Evolutionary conservation across 2,329 filamentous ascomycete genomes (phyloP).

Genomic region (Curvularia hawaiiensis): DNA sequence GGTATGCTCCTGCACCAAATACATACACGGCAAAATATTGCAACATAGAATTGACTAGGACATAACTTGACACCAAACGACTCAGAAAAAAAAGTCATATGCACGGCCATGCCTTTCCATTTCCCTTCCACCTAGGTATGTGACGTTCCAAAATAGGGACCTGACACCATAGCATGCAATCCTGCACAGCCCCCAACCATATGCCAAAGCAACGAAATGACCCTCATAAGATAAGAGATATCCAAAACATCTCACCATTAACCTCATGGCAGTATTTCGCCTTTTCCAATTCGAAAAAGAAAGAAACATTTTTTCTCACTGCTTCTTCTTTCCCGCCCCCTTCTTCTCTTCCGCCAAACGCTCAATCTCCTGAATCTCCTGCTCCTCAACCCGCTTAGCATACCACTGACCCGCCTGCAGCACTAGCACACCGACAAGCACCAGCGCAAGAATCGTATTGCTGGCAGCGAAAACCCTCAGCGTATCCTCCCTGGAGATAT

Average conservation of each 20-base stretch:
- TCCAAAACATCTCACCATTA: background rate
- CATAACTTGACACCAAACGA: background rate
- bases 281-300: background rate
- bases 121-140: background rate
- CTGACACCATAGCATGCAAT: background rate
- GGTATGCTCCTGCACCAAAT: background rate
- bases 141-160: background rate
- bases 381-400: slow-evolving; percentile 88
- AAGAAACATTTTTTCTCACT: slow-evolving; percentile 16
- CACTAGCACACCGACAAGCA: slow-evolving; percentile 88
- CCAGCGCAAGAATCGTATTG: slow-evolving; percentile 93
- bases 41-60: background rate
- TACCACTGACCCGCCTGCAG: slow-evolving; percentile 99
- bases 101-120: background rate
- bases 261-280: background rate
- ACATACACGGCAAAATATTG: background rate
- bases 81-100: background rate
- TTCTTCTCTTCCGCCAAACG: slow-evolving; percentile 46
- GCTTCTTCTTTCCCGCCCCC: slow-evolving; percentile 44
- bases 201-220: background rate
- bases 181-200: background rate
- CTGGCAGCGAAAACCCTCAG: slow-evolving; percentile 89
- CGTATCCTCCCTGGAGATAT: slow-evolving; percentile 84
- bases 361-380: slow-evolving; percentile 73
- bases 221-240: background rate